These are phyloP conservation scores for Hippophae rhamnoides DNA, from an alignment of 306 rosid species.

Conservation along the genomic window DNA sequence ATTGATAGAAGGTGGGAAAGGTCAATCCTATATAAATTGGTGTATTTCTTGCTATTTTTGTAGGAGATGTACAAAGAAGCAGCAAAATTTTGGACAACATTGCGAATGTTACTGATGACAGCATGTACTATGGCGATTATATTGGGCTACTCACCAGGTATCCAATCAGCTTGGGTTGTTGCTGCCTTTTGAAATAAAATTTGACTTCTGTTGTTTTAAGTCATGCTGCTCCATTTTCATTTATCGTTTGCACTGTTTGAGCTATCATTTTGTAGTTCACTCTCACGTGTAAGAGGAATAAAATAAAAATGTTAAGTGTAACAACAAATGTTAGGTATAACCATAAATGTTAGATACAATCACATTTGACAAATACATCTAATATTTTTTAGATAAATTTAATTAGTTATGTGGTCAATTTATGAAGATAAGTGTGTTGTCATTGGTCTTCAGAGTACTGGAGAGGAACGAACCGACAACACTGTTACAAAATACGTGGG, in stretches of 20 bases:
- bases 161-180: not conserved
- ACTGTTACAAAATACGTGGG: slow-evolving; percentile 94
- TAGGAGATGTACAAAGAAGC: slow-evolving; percentile 87
- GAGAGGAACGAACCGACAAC: slow-evolving; percentile 98
- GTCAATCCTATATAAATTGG: too few relatives aligned
- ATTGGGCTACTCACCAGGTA: slow-evolving; percentile 99
- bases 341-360: too few relatives aligned
- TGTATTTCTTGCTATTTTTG: not conserved
- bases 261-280: too few relatives aligned
- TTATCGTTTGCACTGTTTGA: not conserved
- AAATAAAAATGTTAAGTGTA: too few relatives aligned
- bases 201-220: not conserved
- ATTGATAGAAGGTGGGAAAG: too few relatives aligned
- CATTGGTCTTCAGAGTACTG: slow-evolving; percentile 98
- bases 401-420: too few relatives aligned
- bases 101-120: slow-evolving; percentile 67
- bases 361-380: too few relatives aligned
- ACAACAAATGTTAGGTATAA: too few relatives aligned
- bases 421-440: slow-evolving; percentile 57
- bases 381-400: too few relatives aligned
- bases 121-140: slow-evolving; percentile 75
- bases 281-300: too few relatives aligned
- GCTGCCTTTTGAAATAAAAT: too few relatives aligned
- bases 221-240: not conserved
- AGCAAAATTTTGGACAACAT: slow-evolving; percentile 89